Base-by-base conservation (phyloP, 2,329 filamentous ascomycete species). In the Nemania sp. region DNA sequence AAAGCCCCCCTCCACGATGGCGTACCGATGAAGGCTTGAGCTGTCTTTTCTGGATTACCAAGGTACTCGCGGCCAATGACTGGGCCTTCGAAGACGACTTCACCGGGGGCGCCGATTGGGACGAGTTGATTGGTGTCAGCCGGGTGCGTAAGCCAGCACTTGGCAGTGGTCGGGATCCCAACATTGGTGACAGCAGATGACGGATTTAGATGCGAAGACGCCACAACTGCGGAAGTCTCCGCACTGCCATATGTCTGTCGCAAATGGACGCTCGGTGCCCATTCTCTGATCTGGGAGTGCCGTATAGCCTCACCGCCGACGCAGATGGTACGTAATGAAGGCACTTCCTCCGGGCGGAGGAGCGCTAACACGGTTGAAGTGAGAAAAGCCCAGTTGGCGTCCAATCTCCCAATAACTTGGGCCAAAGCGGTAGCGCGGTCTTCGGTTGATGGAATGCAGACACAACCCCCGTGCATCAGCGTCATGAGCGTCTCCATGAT, bases 401-500 rank as follows among this genome's bases (percentile, higher is more conserved):
- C n/a, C 20, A 57, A 37, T 20, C 42, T 45, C 6, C 54, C 3
- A 2, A 47, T 57, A 18, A 47, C 39, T 52, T 50, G 58, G 17
- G 25, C 43, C 10, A 56, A 25, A 3, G 45, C 37, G 39, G 46
- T 60, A 18, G 25, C 18, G 10, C 75, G 68, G 18, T 76, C 66
- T 10, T 74, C 69, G 18, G 77, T 74, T 0, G 74, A 74, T 5
- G 75, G 73, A 18, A 78, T 70, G 43, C 75, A 78, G 9, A 78
- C 70, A 52, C 73, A 75, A 9, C 73, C 77, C 35, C 77, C 76
- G 29, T 68, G 64, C 43, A 72, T 68, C 18, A 79, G 71, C 2
- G 75, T 74, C 11, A 72, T 73, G 50, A 77, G 73, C 54, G 77
- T 74, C 45, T 77, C 75, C 37, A 71, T 68, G 1, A 77, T 67